Base-by-base conservation (phyloP, 129 eudicot species). In the Flaveria bidentis region DNA sequence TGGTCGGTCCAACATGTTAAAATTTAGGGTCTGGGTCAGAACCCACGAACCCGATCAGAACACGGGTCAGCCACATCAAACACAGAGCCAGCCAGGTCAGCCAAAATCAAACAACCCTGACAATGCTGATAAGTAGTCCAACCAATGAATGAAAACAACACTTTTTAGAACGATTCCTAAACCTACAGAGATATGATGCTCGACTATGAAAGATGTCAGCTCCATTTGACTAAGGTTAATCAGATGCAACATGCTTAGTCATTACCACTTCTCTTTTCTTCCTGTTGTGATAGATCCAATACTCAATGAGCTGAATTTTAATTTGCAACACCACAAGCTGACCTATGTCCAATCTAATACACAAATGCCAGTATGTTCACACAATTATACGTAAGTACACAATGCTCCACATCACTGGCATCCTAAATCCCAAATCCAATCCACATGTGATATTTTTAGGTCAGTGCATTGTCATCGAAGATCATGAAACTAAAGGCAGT, bases 161-260 rank as follows among this genome's bases (percentile, higher is more conserved):
- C 16, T 61, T 16, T 6, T 62, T n/a, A 9, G 33, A 61, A 44
- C 10, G 44, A 36, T 20, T 8, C 26, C 44, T 25, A 53, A 72
- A 74, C 1, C 56, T 74, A 42, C 17, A 17, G 17, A 75, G 60
- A 22, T 39, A 2, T 3, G 47, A 63, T 62, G 36, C 33, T 75
- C 69, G 51, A 28, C 39, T 67, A 23, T 58, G 70, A 68, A 47
- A 17, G 23, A 69, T 41, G 50, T 44, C 76, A 45, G 71, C 76
- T 56, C 46, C 36, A 45, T 69, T 42, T 78, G 36, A 68, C 76
- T 57, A 69, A 55, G 63, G 50, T 33, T 57, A 23, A 26, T 17
- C 69, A 57, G 69, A 78, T 78, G 76, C 76, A 57, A 69, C 25
- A 56, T 61, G 69, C 69, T 68, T 67, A 42, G 55, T 77, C 53